A percentile compares a stretch with the other conserved stretches of the same genome.
Conservation (phyloP, 2,329 filamentous ascomycete species). For the Gyromitra esculenta region DNA sequence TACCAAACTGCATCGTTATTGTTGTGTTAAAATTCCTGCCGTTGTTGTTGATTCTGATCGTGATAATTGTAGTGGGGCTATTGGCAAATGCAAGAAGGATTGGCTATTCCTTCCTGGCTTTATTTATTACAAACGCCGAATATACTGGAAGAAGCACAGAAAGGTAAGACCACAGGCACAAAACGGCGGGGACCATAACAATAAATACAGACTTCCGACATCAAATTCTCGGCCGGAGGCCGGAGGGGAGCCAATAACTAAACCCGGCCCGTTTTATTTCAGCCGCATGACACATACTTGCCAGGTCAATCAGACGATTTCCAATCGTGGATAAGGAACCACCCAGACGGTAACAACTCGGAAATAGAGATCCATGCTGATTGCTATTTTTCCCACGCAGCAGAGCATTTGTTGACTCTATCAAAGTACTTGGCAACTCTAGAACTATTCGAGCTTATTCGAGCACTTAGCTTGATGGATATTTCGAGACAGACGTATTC, state of each 20-base stretch:
- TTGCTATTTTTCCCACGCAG: not conserved
- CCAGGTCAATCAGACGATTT: conserved; percentile 26
- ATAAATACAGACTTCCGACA: conserved; percentile 32
- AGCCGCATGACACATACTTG: conserved; percentile 45
- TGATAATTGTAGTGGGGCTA: not conserved
- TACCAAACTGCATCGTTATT: conserved; percentile 28
- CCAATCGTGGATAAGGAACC: conserved; percentile 14
- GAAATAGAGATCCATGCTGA: not conserved
- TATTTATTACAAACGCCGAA: not conserved
- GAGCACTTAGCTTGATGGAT: conserved; percentile 1
- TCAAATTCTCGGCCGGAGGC: conserved; percentile 21
- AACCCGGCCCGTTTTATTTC: conserved; percentile 13
- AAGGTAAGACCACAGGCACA: conserved; percentile 1
- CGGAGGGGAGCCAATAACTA: conserved; percentile 18
- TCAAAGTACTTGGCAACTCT: not conserved
- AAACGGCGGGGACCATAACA: conserved; percentile 13
- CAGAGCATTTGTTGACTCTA: conserved; percentile 17
- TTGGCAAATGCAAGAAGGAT: conserved; percentile 19
- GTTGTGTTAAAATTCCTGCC: not conserved
- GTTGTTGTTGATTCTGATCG: not conserved
- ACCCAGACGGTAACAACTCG: not conserved
- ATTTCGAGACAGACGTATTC: conserved; percentile 17
- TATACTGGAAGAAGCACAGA: not conserved
- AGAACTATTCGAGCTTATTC: not conserved
- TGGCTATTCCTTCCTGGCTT: conserved; percentile 8